phyloP scores from a whole-genome alignment of 129 eudicot species.

The Silybum marianum region DNA sequence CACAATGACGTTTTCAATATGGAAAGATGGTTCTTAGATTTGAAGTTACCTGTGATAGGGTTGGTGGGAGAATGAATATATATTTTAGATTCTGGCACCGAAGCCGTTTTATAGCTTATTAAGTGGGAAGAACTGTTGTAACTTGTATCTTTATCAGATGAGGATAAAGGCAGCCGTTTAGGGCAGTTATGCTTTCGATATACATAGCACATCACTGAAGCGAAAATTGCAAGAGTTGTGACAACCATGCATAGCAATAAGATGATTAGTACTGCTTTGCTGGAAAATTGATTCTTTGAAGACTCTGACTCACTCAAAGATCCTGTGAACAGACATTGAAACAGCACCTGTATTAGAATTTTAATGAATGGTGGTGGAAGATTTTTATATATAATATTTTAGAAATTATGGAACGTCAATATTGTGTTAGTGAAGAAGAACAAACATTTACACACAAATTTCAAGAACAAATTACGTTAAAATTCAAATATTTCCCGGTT shows the following conservation, averaged over 20 bases:
- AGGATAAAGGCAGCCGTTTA: constrained; percentile 46
- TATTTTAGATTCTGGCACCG: constrained; percentile 46
- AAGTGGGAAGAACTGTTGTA: constrained; percentile 70
- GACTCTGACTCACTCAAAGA: constrained; percentile 37
- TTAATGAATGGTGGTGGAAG: background rate
- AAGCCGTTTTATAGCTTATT: constrained; percentile 56
- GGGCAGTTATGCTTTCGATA: constrained; percentile 46
- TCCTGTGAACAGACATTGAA: constrained; percentile 45
- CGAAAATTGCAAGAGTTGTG: constrained; percentile 48
- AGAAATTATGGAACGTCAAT: background rate
- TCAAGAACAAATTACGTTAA: background rate
- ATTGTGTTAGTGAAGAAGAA: background rate
- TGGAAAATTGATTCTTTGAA: constrained; percentile 49
- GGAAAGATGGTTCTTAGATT: background rate
- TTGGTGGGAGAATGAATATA: constrained; percentile 42
- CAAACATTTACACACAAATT: background rate
- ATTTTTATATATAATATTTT: background rate
- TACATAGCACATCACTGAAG: constrained; percentile 51
- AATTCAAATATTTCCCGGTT: background rate
- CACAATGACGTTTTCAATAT: background rate
- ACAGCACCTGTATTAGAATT: constrained; percentile 7
- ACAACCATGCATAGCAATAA: constrained; percentile 56
- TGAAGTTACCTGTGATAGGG: constrained; percentile 48
- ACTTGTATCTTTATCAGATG: constrained; percentile 67
- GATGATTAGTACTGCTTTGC: constrained; percentile 55